Evolutionary conservation across 2,329 filamentous ascomycete species (phyloP).

Genomic region (Alternaria sp.): DNA sequence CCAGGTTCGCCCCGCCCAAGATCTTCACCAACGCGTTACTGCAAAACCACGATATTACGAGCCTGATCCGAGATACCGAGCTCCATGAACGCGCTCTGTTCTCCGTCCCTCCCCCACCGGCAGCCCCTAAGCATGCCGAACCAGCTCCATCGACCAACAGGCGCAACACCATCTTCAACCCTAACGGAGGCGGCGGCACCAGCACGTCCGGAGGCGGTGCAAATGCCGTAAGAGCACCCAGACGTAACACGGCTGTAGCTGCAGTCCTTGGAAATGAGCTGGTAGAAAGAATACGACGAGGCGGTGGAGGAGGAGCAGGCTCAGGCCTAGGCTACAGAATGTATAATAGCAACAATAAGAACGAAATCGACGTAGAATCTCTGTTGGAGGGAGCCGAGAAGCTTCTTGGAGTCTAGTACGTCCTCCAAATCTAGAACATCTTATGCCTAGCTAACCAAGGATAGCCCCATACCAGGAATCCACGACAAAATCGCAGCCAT

Average conservation of each 20-base stretch:
- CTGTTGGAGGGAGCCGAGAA: conserved; percentile 88
- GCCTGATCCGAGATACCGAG: conserved; percentile 94
- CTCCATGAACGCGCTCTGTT: conserved; percentile 93
- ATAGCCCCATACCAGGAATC: conserved; percentile 76
- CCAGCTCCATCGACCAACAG: conserved; percentile 54
- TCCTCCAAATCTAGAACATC: conserved; percentile 11
- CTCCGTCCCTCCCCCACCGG: conserved; percentile 78
- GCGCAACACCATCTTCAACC: conserved; percentile 60
- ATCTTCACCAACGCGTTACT: conserved; percentile 95
- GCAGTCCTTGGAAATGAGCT: conserved; percentile 88
- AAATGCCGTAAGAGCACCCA: conserved; percentile 62
- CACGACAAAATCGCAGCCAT: conserved; percentile 77
- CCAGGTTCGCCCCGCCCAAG: conserved; percentile 86
- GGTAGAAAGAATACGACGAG: conserved; percentile 77
- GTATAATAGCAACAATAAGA: conserved; percentile 60
- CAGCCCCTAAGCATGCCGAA: conserved; percentile 57
- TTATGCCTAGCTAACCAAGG: conserved; percentile 16
- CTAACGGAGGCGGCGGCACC: conserved; percentile 41
- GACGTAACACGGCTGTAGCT: conserved; percentile 83
- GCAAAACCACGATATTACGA: conserved; percentile 87
- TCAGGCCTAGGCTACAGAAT: conserved; percentile 56
- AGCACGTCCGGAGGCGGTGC: conserved; percentile 50
- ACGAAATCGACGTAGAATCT: conserved; percentile 85
- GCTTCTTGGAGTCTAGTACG: conserved; percentile 83
- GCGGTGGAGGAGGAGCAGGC: conserved; percentile 63